A percentile compares a stretch with the other conserved stretches of the same genome.
phyloP scores from a whole-genome alignment of 257 asterid species.

The Capsicum rhomboideum region DNA sequence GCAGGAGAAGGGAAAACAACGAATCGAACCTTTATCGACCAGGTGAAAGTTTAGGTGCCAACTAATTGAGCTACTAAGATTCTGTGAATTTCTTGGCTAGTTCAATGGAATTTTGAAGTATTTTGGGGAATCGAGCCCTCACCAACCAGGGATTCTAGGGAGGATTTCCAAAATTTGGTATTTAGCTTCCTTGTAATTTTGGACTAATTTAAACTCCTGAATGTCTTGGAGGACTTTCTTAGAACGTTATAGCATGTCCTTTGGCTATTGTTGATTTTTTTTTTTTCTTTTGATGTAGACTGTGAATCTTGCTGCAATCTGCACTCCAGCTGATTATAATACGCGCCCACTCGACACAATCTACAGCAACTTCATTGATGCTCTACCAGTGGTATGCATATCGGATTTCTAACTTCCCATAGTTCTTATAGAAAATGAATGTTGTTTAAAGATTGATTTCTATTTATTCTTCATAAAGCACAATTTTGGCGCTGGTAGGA shows the following conservation, averaged over 20 bases:
- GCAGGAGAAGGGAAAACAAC: too few species aligned
- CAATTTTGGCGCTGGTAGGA: not conserved
- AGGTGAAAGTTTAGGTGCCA: too few species aligned
- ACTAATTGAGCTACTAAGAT: too few species aligned
- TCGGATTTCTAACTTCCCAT: not conserved
- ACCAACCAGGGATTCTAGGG: not conserved
- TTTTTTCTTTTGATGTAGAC: conserved; percentile 32
- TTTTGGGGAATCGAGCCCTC: too few species aligned
- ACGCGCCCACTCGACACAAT: conserved; percentile 91
- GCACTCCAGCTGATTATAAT: conserved; percentile 95
- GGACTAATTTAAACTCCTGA: not conserved
- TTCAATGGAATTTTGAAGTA: not conserved
- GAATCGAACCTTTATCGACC: too few species aligned
- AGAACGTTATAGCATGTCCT: not conserved
- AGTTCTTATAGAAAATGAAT: not conserved
- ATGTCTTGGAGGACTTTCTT: not conserved
- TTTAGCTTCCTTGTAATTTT: not conserved
- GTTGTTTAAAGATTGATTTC: not conserved
- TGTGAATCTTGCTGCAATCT: conserved; percentile 87
- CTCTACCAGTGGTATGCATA: conserved; percentile 71
- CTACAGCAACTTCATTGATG: conserved; percentile 88
- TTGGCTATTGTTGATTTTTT: conserved; percentile 10
- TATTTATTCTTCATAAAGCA: not conserved
- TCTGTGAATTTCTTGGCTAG: not conserved
- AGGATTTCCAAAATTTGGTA: not conserved